These are phyloP conservation scores for Syzygium syzygioides DNA, from an alignment of 441 rosid species.

Conservation along the genomic window DNA sequence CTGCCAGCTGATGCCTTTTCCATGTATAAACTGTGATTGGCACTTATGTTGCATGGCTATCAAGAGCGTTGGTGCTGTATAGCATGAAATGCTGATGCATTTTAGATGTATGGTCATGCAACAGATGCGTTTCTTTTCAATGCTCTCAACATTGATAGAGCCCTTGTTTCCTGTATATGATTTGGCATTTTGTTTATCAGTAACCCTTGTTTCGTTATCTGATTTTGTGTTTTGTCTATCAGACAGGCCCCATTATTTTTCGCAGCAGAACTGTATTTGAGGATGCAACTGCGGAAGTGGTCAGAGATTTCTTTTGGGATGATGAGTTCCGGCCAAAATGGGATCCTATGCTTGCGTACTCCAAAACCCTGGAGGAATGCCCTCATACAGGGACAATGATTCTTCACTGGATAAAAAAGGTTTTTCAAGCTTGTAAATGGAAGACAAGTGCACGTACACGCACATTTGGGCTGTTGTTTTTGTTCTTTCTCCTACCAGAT, in stretches of 20 bases:
- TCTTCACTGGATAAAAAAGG: constrained; percentile 90
- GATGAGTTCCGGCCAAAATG: constrained; percentile 92
- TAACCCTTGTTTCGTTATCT: constrained; percentile 6
- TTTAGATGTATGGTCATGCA: neutral
- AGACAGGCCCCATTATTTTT: constrained; percentile 58
- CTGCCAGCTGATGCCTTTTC: neutral
- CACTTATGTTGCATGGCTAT: neutral
- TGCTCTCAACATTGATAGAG: neutral
- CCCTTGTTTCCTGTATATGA: constrained; percentile 13
- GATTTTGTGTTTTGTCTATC: constrained; percentile 25
- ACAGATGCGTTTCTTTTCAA: neutral
- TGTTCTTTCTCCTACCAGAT: neutral
- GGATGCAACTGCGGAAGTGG: constrained; percentile 75
- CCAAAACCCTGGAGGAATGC: constrained; percentile 65
- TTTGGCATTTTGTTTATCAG: constrained; percentile 32
- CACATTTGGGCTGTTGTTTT: neutral
- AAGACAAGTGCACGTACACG: neutral
- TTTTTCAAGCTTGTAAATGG: neutral
- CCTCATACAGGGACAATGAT: constrained; percentile 57
- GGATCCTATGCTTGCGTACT: constrained; percentile 86
- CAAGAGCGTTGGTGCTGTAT: neutral
- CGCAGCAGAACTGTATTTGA: constrained; percentile 88
- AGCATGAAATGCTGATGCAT: neutral
- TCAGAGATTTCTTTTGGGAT: constrained; percentile 97
- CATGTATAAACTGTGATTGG: neutral